phyloP scores from a whole-genome alignment of 768 basidiomycete species.

The Phanerochaete sordida region DNA sequence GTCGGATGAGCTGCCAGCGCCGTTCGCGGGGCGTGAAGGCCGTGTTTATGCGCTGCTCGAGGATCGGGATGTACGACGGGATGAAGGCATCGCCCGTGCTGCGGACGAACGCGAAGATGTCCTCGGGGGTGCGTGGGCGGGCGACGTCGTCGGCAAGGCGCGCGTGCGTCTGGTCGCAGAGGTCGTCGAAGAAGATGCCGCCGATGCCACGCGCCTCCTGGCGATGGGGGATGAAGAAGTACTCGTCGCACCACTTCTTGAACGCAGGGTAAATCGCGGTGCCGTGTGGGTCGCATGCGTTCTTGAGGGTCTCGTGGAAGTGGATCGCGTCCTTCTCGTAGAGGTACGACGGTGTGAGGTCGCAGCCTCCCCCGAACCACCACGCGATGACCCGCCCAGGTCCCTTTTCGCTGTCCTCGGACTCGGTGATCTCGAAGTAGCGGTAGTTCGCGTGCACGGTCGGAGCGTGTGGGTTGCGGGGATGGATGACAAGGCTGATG shows the following conservation, averaged over 20 bases:
- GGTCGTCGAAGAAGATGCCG: slow-evolving; percentile 96
- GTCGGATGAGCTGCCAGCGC: slow-evolving; percentile 89
- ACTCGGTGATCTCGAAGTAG: slow-evolving; percentile 88
- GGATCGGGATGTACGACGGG: slow-evolving; percentile 88
- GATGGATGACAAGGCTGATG: slow-evolving; percentile 90
- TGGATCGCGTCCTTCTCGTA: slow-evolving; percentile 82
- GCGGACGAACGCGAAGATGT: slow-evolving; percentile 75
- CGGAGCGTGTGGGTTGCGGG: slow-evolving; percentile 88
- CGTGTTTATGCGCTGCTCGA: slow-evolving; percentile 51
- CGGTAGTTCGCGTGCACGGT: slow-evolving; percentile 97
- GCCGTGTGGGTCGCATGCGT: slow-evolving; percentile 73
- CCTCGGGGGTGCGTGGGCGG: slow-evolving; percentile 56
- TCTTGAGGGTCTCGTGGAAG: slow-evolving; percentile 79
- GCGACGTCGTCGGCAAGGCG: slow-evolving; percentile 44
- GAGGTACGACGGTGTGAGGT: slow-evolving; percentile 92
- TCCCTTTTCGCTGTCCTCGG: slow-evolving; percentile 28
- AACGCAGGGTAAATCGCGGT: slow-evolving; percentile 66
- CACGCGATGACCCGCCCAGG: slow-evolving; percentile 69
- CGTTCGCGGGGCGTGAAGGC: slow-evolving; percentile 65
- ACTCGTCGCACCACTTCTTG: slow-evolving; percentile 98
- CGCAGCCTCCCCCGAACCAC: slow-evolving; percentile 99
- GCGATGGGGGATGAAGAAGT: slow-evolving; percentile 91
- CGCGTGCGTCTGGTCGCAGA: slow-evolving; percentile 62
- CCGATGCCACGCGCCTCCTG: slow-evolving; percentile 85
- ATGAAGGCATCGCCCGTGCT: slow-evolving; percentile 77